Conservation (phyloP, 2,329 filamentous ascomycete genomes). For the Arachnomyces sp. region DNA sequence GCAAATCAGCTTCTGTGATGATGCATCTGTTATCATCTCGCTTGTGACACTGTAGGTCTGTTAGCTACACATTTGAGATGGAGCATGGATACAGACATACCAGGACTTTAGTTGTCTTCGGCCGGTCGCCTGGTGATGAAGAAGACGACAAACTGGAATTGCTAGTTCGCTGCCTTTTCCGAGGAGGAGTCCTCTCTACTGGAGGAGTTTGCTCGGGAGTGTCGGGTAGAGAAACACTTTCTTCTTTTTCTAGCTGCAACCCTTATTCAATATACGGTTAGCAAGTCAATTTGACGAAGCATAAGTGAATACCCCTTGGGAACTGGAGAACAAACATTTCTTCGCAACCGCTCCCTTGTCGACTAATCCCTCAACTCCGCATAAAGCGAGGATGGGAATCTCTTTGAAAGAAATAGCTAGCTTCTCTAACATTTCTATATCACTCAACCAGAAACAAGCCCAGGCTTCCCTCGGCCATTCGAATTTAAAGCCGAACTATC, state of each 20-base stretch:
- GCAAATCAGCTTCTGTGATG: constrained; percentile 5
- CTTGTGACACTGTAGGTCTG: constrained; percentile 1
- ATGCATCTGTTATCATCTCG: constrained; percentile 5
- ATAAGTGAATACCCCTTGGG: not conserved
- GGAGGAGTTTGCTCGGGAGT: not conserved
- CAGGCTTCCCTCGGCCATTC: not conserved
- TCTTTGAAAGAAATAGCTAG: too few relatives aligned
- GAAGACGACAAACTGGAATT: not conserved
- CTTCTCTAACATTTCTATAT: constrained; percentile 1
- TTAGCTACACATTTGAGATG: not conserved
- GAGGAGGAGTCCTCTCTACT: not conserved
- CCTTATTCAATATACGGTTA: not conserved
- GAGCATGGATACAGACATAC: constrained; percentile 1
- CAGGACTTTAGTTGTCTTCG: not conserved
- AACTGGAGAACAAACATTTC: constrained; percentile 1
- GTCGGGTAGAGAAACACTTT: not conserved
- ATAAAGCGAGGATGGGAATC: too few relatives aligned
- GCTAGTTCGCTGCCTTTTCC: not conserved
- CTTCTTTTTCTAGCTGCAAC: too few relatives aligned
- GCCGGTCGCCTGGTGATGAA: not conserved
- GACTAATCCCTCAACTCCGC: too few relatives aligned
- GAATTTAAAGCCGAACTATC: not conserved
- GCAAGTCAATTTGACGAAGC: not conserved
- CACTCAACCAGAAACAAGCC: not conserved
- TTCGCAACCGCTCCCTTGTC: too few relatives aligned